Percentiles rank a stretch among this genome's conserved stretches.
Evolutionary conservation across 768 basidiomycete genomes (phyloP).

Genomic region (Sarcodon aspratus): DNA sequence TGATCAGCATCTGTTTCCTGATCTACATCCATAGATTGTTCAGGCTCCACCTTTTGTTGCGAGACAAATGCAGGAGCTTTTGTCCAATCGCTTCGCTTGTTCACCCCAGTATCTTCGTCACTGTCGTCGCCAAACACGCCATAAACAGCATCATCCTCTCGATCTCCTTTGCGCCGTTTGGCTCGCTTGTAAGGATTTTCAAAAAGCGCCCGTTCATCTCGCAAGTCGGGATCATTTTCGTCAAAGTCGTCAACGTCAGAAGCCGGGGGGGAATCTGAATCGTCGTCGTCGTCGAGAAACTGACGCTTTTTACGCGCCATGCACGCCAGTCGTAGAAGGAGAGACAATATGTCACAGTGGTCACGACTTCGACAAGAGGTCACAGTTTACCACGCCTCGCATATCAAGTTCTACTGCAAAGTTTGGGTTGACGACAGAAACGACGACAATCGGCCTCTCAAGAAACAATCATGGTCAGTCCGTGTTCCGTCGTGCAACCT

Average conservation of each 20-base stretch:
- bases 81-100: slow-evolving; percentile 52
- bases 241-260: slow-evolving; percentile 36
- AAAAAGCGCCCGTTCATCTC: slow-evolving; percentile 68
- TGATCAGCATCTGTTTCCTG: slow-evolving; percentile 24
- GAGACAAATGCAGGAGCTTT: slow-evolving; percentile 71
- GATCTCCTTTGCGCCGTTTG: slow-evolving; percentile 54
- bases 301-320: slow-evolving; percentile 76
- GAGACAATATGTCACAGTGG: not conserved
- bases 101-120: slow-evolving; percentile 34
- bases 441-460: not conserved
- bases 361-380: not conserved
- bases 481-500: no score
- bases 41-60: slow-evolving; percentile 30
- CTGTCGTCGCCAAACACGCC: slow-evolving; percentile 72
- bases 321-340: not conserved
- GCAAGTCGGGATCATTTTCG: slow-evolving; percentile 45
- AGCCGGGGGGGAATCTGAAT: slow-evolving; percentile 49
- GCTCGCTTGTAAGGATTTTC: slow-evolving; percentile 57
- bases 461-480: not conserved
- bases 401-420: not conserved
- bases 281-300: slow-evolving; percentile 57
- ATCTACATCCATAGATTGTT: slow-evolving; percentile 31
- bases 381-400: not conserved
- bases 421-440: not conserved
- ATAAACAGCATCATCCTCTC: slow-evolving; percentile 65